phyloP scores from a whole-genome alignment of 1,284 basidiomycete species.

The Ustilago bromivora region DNA sequence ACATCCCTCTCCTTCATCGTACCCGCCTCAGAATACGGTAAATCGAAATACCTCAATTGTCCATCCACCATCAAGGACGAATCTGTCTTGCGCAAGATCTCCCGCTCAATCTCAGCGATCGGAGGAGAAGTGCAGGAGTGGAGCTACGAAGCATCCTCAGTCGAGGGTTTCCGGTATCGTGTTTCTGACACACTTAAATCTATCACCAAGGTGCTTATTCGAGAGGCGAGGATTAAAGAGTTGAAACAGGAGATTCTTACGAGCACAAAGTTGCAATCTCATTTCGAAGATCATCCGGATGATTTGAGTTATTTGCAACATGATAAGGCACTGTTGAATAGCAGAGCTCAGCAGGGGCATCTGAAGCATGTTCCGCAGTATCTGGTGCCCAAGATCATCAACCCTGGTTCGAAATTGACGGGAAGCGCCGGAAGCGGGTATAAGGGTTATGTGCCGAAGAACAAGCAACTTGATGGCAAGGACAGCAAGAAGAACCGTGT shows the following conservation, averaged over 20 bases:
- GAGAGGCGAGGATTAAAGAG: constrained; percentile 93
- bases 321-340: constrained; percentile 91
- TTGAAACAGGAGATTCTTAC: constrained; percentile 93
- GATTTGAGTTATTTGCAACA: constrained; percentile 93
- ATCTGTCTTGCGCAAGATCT: constrained; percentile 75
- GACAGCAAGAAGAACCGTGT: neutral
- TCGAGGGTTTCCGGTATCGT: constrained; percentile 94
- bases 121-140: constrained; percentile 86
- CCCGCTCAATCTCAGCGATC: constrained; percentile 18
- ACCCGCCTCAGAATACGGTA: constrained; percentile 79
- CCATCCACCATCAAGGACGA: constrained; percentile 82
- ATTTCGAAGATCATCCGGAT: constrained; percentile 96
- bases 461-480: constrained; percentile 18
- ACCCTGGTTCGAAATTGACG: constrained; percentile 20
- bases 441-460: constrained; percentile 41
- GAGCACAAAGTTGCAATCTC: constrained; percentile 93
- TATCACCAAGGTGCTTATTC: constrained; percentile 86
- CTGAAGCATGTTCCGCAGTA: constrained; percentile 97
- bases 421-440: constrained; percentile 1
- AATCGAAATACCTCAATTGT: constrained; percentile 72
- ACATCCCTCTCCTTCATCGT: constrained; percentile 92
- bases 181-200: constrained; percentile 95
- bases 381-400: constrained; percentile 84
- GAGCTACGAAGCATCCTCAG: constrained; percentile 79
- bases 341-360: constrained; percentile 80